Base-by-base conservation (phyloP, 2,329 filamentous ascomycete species). In the Chrysoporthe austroafricana region DNA sequence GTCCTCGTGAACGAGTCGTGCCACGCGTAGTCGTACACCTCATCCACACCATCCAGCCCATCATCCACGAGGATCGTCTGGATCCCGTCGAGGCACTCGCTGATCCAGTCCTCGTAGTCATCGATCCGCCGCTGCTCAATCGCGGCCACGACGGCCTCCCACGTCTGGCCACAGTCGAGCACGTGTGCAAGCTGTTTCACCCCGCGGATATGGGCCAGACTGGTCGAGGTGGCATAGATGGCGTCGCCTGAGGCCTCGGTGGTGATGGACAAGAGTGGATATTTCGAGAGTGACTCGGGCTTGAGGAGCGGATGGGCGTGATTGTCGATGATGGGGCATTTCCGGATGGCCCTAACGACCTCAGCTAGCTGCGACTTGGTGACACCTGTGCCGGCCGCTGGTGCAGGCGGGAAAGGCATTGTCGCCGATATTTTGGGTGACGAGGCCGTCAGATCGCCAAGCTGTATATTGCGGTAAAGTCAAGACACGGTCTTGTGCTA, bases 11-110 rank as follows among this genome's bases (percentile, higher is more conserved):
- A 91, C 32, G 83, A 79, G 74, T 91, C 84, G 74, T 93, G 90
- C 85, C 88, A 91, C 5, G 79, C 74, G 72, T 88, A 91, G 0
- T 82, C 76, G 71, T 91, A 85, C 1, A 87, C 84, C 26, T 85
- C 80, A 8, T 85, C 83, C 2, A 81, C 79, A 16, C 82, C 79
- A 63, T 86, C 84, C 8, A 95, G 79, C 0, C 92, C 90, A 77
- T 96, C 92, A 72, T 96, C 93, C n/a, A 96, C 84, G 1, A 96
- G 82, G 13, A 95, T 82, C 1, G 86, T 87, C 75, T 94, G 88
- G 39, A 92, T 91, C 1, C 92, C 92, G 14, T 86, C 78, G 4
- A 96, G 83, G 72, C 92, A 96, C 70, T 82, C 83, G 57, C 80
- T 82, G 13, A 87, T 82, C 69, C 93, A 88, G 2, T 78, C 83